Base-by-base conservation (phyloP, 2,329 filamentous ascomycete species). In the Colletotrichum spaethianum region DNA sequence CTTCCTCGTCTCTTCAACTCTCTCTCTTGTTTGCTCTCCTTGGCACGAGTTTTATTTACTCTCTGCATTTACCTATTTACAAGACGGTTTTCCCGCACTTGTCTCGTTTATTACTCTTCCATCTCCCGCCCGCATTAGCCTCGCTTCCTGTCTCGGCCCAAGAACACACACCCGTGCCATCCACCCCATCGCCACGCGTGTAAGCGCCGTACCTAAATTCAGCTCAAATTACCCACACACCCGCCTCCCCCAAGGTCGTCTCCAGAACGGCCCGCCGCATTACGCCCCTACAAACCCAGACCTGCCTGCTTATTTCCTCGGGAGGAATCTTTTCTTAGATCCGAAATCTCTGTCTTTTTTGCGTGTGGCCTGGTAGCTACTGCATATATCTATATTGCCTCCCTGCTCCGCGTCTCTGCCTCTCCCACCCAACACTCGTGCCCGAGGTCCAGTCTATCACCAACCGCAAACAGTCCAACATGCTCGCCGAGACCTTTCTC, bases 401-500 rank as follows among this genome's bases (percentile, higher is more conserved):
- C 33, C 38, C 64, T 26, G 12, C 62, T 20, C 36, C 26, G 44
- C 26, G 36, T 50, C 36, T 28, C 40, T 63, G 16, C 38, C 33
- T 28, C 20, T 31, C 48, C 26, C 36, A 44, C 44, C 48, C 59
- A 31, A 40, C 57, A 28, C 42, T 44, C 31, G 42, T 59, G 38
- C n/a, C 63, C 59, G 33, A 59, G 26, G 26, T 56, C 18, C 33
- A 40, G 48, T 18, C 62, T 42, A 63, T 69, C 65, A 60, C 60
- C 60, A 62, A 28, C 63, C 16, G 44, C 38, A 61, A 31, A 46
- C 53, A 38, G 48, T 31, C 46, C 70, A 72, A 67, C 9, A 73
- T 73, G 70, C 70, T 83, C 69, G 74, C 76, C 75, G 80, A 82
- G 59, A 75, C 79, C 6, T 63, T 82, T 36, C 44, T 83, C 72